Percentiles rank a stretch among this genome's conserved stretches.
Conservation (phyloP, 176 grass and related monocot genomes). For the Aegilops sharonensis region DNA sequence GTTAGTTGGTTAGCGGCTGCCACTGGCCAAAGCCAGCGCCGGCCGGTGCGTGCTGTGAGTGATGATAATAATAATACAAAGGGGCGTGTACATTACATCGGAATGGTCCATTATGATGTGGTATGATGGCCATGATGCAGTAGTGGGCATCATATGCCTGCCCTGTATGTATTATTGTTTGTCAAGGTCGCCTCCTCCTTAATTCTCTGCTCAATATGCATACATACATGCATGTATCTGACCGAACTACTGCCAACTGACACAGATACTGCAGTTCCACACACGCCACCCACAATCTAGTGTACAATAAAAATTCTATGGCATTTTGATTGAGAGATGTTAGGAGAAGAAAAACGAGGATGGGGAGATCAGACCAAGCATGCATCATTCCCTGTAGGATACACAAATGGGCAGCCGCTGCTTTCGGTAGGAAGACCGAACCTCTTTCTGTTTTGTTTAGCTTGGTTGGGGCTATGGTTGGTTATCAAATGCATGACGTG, state of each 20-base stretch:
- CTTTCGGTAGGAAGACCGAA: slow-evolving; percentile 35
- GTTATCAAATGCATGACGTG: slow-evolving; percentile 10
- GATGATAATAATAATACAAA: slow-evolving; percentile 4
- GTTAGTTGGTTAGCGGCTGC: slow-evolving; percentile 1
- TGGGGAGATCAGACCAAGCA: not conserved
- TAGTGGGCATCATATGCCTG: not conserved
- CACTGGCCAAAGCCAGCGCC: not conserved
- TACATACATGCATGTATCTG: not conserved
- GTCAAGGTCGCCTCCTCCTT: not conserved
- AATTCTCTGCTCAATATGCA: not conserved
- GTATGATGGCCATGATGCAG: not conserved
- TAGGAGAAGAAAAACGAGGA: not conserved
- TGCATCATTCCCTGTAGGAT: not conserved
- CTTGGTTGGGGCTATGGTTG: slow-evolving; percentile 13
- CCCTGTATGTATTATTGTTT: slow-evolving; percentile 28
- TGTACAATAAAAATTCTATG: too few species aligned
- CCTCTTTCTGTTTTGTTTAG: slow-evolving; percentile 5
- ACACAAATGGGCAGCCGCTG: not conserved
- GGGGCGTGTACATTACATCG: not conserved
- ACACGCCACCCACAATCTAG: too few species aligned
- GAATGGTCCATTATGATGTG: not conserved
- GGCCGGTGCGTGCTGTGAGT: not conserved
- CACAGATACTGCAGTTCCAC: not conserved
- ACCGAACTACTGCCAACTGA: not conserved
- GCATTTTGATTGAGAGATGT: too few species aligned